Base-by-base conservation (phyloP, 1,284 basidiomycete species). In the Cryptococcus depauperatus region DNA sequence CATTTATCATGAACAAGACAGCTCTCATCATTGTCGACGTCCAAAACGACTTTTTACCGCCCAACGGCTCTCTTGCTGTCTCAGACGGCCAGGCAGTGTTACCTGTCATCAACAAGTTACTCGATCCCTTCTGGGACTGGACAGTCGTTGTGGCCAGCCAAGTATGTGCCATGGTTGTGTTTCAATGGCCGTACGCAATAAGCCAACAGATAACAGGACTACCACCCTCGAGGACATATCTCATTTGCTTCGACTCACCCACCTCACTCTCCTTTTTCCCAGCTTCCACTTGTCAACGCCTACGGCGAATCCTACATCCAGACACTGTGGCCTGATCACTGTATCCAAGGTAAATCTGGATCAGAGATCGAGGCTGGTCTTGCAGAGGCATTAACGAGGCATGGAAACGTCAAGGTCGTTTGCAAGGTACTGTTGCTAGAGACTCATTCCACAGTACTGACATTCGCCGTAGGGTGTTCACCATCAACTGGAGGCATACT, bases 41-140 rank as follows among this genome's bases (percentile, higher is more conserved):
- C 11, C 80, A 82, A 59, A 73, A 80, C 58, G 80, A 82, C 66
- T 82, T 82, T 58, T 71, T 80, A n/a, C 78, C 79, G n/a, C 77
- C 77, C 2, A 52, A 62, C 29, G 80, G 80, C 13, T 66, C 75
- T 0, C 74, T 83, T 30, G 76, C 77, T 4, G 79, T 81, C 1
- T 59, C 70, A 1, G 62, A 70, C 10, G 59, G 57, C 5, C 61
- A 71, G 13, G 67, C 66, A 13, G 75, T 80, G 49, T 51, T 80
- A 18, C 72, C 76, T 1, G 52, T 64, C 19, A 70, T 79, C 43
- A 64, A 75, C 56, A 59, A 57, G 19, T 70, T 82, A 25, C 66
- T 82, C 41, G 56, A 68, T 25, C 61, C 69, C 33, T 69, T 72
- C 22, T 70, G 73, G 56, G 61, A 72, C 29, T 74, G 77, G 71